Percentiles rank a stretch among this genome's conserved stretches.
phyloP scores from a whole-genome alignment of 805 yeast genomes.

The Danielia reshetovae region DNA sequence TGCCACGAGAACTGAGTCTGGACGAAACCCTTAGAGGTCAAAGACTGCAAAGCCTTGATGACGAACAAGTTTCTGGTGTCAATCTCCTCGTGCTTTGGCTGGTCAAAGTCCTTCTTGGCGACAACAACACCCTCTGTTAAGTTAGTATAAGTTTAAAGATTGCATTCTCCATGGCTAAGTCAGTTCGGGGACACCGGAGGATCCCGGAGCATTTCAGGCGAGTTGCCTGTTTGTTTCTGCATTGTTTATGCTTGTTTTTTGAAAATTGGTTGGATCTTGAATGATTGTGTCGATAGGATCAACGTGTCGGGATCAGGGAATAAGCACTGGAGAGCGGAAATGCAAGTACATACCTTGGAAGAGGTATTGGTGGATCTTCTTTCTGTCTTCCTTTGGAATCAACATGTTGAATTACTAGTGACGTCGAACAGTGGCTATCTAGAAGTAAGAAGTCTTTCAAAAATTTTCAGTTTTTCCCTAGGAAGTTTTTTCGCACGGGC shows the following conservation, averaged over 20 bases:
- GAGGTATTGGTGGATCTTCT: slow-evolving; percentile 98
- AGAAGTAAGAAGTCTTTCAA: slow-evolving; percentile 10
- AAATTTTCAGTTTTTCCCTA: slow-evolving; percentile 7
- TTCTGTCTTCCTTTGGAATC: slow-evolving; percentile 99
- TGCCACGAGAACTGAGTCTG: slow-evolving; percentile 99
- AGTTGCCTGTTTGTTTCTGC: too few relatives aligned
- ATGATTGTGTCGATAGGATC: too few relatives aligned
- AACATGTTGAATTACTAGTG: slow-evolving; percentile 56
- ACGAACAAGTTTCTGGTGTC: slow-evolving; percentile 96
- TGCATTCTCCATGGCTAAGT: background rate
- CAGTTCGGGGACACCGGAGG: too few relatives aligned
- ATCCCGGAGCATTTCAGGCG: too few relatives aligned
- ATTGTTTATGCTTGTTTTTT: too few relatives aligned
- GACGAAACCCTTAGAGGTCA: slow-evolving; percentile 98
- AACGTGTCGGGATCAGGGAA: too few relatives aligned
- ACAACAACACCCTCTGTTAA: slow-evolving; percentile 95
- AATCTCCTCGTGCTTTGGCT: slow-evolving; percentile 96
- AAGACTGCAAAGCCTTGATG: slow-evolving; percentile 98
- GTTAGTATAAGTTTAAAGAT: slow-evolving; percentile 12
- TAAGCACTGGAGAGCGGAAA: too few relatives aligned
- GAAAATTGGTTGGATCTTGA: too few relatives aligned
- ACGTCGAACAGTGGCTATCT: slow-evolving; percentile 15
- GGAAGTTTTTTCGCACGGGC: slow-evolving; percentile 17
- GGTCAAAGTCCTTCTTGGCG: slow-evolving; percentile 98
- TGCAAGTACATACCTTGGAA: slow-evolving; percentile 90